A percentile compares a stretch with the other conserved stretches of the same genome.
Conservation (phyloP, 2,329 filamentous ascomycete species). For the Aureobasidium sp. region DNA sequence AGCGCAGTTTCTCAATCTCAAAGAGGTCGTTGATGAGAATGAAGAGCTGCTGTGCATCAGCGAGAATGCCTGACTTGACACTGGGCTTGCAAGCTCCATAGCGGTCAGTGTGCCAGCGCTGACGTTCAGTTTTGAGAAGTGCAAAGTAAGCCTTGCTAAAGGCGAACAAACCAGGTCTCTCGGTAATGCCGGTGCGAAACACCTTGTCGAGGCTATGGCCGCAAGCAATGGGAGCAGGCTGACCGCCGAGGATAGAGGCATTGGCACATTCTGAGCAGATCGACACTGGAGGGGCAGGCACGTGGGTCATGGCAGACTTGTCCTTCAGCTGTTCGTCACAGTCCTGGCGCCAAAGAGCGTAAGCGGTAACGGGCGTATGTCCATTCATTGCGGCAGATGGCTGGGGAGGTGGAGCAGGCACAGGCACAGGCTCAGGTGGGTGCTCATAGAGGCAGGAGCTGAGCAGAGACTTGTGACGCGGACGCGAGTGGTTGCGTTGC, state of each 20-base stretch:
- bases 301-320: slow-evolving; percentile 4
- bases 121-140: slow-evolving; percentile 6
- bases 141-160: slow-evolving; percentile 3
- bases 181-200: neutral
- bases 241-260: neutral
- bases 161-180: neutral
- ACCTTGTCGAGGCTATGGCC: slow-evolving; percentile 8
- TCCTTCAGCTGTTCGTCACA: neutral
- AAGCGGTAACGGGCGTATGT: neutral
- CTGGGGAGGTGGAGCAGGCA: neutral
- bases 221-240: neutral
- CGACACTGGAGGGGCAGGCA: neutral
- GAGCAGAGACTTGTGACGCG: slow-evolving; percentile 1
- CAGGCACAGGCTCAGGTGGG: neutral
- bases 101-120: slow-evolving; percentile 14
- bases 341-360: slow-evolving; percentile 6
- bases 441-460: neutral
- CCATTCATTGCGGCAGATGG: neutral
- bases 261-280: neutral
- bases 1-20: slow-evolving; percentile 3
- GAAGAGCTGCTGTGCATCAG: slow-evolving; percentile 9
- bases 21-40: slow-evolving; percentile 8
- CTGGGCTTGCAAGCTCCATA: slow-evolving; percentile 2
- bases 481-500: neutral
- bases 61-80: neutral